phyloP scores from a whole-genome alignment of 148 eudicot species.

The Camellia sinensis region DNA sequence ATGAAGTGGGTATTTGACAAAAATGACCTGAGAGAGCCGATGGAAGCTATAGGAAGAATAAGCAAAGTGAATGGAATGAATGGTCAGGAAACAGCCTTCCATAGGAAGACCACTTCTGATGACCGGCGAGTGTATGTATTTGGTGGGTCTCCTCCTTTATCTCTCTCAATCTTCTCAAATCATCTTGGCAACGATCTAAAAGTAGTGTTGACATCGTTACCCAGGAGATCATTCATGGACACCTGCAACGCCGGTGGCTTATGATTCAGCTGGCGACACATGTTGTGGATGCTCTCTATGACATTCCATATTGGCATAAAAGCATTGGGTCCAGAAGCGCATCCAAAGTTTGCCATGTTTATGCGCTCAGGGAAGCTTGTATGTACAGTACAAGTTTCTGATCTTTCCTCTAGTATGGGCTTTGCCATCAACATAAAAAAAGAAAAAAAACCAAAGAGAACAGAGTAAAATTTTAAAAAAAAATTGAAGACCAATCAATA shows the following conservation, averaged over 20 bases:
- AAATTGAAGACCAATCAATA: too few species aligned
- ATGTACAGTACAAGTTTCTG: neutral
- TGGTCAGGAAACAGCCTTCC: neutral
- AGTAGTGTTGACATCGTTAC: neutral
- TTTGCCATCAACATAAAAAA: neutral
- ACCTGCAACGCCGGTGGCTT: neutral
- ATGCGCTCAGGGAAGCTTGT: neutral
- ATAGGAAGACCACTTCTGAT: slow-evolving; percentile 45
- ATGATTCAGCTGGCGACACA: neutral
- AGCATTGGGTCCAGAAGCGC: neutral
- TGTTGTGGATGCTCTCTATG: neutral
- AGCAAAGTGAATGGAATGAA: neutral
- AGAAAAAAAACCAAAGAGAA: too few species aligned
- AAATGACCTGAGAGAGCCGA: neutral
- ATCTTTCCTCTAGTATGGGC: neutral
- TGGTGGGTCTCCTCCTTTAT: slow-evolving; percentile 44
- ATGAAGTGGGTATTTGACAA: too few species aligned
- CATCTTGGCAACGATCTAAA: neutral
- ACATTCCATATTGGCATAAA: neutral
- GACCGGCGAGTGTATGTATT: slow-evolving; percentile 59
- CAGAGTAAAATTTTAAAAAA: neutral
- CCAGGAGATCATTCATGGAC: neutral
- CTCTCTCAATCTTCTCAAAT: neutral
- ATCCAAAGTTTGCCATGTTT: neutral
- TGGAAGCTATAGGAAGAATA: neutral